Base-by-base conservation (phyloP, 805 yeast species). In the Candida tibetensis region DNA sequence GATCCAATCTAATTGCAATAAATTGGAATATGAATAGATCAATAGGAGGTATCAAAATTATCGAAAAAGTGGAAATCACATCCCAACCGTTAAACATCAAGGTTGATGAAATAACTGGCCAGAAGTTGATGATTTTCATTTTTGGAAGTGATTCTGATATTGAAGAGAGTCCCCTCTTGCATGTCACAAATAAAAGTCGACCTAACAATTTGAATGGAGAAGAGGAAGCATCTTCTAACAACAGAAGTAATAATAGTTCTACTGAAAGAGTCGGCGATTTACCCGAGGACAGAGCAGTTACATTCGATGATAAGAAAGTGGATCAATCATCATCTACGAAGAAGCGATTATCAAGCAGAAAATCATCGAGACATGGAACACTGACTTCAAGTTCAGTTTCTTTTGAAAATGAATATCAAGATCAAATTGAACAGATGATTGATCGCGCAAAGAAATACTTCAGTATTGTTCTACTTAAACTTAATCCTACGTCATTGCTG, bases 371-470 rank as follows among this genome's bases (percentile, higher is more conserved):
- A 8, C 21, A 17, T 18, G 10, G 2, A 16, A 23, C 44, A 5
- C 21, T 29, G 13, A 18, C 22, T 6, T 28, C 40, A 7, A 17
- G 29, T 10, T 30, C 32, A 13, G 27, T 10, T 8, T 30, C 28
- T n/a, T 22, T 15, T 6, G 44, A 40, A 12, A 29, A 32, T 29
- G 57, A 49, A 30, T 40, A 52, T 19, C 57, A 60, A 32, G 54
- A 53, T 16, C 57, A 68, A 15, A 51, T 66, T 16, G 58, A 77
- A 17, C 74, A 77, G 45, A 88, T 91, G 96, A 62, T 88, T 4
- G 62, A 69, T 31, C 66, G 97, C 33, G 87, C 97, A 0, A 76
- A 85, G 18, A 77, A 76, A 40, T 86, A 77, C 54, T 69, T 85
- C 58, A 82, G 85, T 48, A 77, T 90, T 42, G 76, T 79, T 17